Evolutionary conservation across 1,284 basidiomycete species (phyloP).

Genomic region (Pseudozyma pruni): DNA sequence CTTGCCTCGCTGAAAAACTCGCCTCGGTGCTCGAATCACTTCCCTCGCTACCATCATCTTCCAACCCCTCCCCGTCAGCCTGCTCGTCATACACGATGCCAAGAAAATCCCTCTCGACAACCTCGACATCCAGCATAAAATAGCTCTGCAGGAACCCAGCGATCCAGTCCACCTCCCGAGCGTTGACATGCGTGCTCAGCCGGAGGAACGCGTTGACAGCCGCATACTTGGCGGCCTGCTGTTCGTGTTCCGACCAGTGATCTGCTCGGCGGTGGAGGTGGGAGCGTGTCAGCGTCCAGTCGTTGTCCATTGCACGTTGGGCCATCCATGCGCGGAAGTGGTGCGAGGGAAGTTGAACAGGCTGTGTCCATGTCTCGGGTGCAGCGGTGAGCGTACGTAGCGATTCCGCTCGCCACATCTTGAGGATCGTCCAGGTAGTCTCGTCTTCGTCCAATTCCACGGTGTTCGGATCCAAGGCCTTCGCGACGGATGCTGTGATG

Average conservation of each 20-base stretch:
- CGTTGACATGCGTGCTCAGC: conserved; percentile 21
- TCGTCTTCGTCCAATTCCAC: conserved; percentile 17
- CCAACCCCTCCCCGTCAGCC: not conserved
- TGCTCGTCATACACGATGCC: conserved; percentile 3
- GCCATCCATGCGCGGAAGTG: conserved; percentile 15
- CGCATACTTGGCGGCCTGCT: conserved; percentile 42
- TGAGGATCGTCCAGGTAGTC: conserved; percentile 16
- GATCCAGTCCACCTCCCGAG: conserved; percentile 38
- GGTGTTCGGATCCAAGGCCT: not conserved
- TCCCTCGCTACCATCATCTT: conserved; percentile 19
- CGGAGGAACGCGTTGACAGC: conserved; percentile 42
- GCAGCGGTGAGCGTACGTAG: not conserved
- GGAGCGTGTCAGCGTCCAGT: conserved; percentile 15
- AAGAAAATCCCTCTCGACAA: conserved; percentile 30
- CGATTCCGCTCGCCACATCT: conserved; percentile 16
- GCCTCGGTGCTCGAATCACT: conserved; percentile 33
- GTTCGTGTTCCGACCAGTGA: conserved; percentile 40
- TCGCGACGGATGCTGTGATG: not conserved
- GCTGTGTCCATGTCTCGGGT: conserved; percentile 1
- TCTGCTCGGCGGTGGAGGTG: conserved; percentile 12
- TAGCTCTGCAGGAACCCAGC: conserved; percentile 36
- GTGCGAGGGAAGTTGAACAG: not conserved
- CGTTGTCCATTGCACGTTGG: conserved; percentile 8
- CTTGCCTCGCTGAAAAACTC: conserved; percentile 10
- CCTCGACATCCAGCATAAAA: conserved; percentile 39